Conservation (phyloP, 176 grass and related monocot genomes). For the Lolium perenne region DNA sequence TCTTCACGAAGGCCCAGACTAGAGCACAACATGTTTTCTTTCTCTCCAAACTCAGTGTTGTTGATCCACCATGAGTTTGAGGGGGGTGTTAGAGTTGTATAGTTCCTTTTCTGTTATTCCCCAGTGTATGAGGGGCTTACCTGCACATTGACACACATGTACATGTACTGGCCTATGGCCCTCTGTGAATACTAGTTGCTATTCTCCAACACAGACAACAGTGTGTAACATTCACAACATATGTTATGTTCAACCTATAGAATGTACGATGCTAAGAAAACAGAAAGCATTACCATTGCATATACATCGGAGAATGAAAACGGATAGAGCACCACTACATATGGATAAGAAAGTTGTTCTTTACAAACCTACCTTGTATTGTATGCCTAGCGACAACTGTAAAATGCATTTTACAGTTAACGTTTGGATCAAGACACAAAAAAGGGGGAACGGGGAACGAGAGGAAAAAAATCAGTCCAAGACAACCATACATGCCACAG, state of each 20-base stretch:
- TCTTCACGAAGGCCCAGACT: too few relatives aligned
- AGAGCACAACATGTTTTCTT: too few relatives aligned
- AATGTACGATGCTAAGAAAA: background rate
- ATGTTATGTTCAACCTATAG: conserved; percentile 6
- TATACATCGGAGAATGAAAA: conserved; percentile 18
- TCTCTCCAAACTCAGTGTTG: too few relatives aligned
- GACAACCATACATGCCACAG: background rate
- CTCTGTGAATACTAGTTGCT: too few relatives aligned
- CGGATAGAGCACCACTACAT: conserved; percentile 34
- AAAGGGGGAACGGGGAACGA: background rate
- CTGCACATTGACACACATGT: too few relatives aligned
- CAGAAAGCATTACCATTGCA: background rate
- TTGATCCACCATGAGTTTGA: too few relatives aligned
- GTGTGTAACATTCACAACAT: background rate
- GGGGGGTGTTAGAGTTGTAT: too few relatives aligned
- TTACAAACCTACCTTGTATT: conserved; percentile 19
- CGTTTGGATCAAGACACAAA: background rate
- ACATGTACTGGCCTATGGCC: too few relatives aligned
- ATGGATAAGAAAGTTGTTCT: conserved; percentile 18
- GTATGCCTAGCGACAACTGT: conserved; percentile 39
- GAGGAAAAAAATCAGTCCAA: background rate
- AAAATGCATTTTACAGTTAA: conserved; percentile 28
- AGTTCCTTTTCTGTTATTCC: too few relatives aligned
- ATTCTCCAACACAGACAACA: too few relatives aligned
- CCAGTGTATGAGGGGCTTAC: too few relatives aligned